Percentiles rank a stretch among this genome's conserved stretches.
Conservation (phyloP, 495 filamentous ascomycete species). For the Halenospora varia region DNA sequence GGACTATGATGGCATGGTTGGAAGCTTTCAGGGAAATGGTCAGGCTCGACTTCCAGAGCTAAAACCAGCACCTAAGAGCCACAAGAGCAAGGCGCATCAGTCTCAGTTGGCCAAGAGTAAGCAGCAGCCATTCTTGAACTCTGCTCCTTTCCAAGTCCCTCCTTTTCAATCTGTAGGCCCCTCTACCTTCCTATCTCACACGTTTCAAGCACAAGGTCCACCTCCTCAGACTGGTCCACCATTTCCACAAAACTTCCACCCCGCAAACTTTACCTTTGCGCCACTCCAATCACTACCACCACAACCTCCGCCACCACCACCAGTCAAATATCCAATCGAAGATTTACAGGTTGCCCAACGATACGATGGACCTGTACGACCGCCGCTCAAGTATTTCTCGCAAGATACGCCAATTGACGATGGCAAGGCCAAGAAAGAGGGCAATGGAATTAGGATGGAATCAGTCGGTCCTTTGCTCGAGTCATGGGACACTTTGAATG, state of each 20-base stretch:
- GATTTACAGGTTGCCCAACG: slow-evolving; percentile 75
- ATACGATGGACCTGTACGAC: slow-evolving; percentile 55
- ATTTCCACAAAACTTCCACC: slow-evolving; percentile 21
- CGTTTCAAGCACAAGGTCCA: slow-evolving; percentile 21
- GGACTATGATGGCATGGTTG: slow-evolving; percentile 35
- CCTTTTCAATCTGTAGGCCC: slow-evolving; percentile 9
- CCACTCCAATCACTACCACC: slow-evolving; percentile 34
- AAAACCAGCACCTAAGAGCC: slow-evolving; percentile 75
- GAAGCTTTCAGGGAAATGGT: slow-evolving; percentile 37
- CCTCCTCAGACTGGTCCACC: slow-evolving; percentile 18
- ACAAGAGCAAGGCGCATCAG: slow-evolving; percentile 56
- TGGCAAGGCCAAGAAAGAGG: slow-evolving; percentile 26
- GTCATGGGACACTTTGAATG: slow-evolving; percentile 93
- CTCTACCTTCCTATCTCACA: slow-evolving; percentile 21
- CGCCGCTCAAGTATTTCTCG: slow-evolving; percentile 72
- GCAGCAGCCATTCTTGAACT: slow-evolving; percentile 25
- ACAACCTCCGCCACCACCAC: slow-evolving; percentile 65
- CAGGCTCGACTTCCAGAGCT: slow-evolving; percentile 62
- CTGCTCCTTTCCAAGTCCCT: slow-evolving; percentile 18
- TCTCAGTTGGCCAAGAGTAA: slow-evolving; percentile 19
- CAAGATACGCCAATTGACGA: slow-evolving; percentile 46
- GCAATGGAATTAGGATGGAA: slow-evolving; percentile 66
- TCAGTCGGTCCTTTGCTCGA: slow-evolving; percentile 79
- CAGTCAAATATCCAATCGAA: slow-evolving; percentile 91
- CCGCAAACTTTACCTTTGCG: slow-evolving; percentile 16